A percentile compares a stretch with the other conserved stretches of the same genome.
Evolutionary conservation across 495 filamentous ascomycete species (phyloP).

Genomic region (Annulohypoxylon bovei): DNA sequence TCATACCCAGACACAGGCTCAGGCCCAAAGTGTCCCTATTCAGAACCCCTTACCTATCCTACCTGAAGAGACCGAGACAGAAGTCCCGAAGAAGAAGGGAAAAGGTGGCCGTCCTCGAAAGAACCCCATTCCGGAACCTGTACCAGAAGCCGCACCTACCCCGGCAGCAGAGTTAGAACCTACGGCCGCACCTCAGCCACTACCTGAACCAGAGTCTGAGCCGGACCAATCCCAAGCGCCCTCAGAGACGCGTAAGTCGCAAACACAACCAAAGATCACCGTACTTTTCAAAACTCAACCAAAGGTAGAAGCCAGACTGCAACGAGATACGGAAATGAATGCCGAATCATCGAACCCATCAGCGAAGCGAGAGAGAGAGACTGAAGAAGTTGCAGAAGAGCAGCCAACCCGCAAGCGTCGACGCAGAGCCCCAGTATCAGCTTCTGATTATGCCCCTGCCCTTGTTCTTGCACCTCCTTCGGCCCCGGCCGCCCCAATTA

Average conservation of each 20-base stretch:
- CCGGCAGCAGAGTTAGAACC: neutral
- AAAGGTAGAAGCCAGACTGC: neutral
- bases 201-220: neutral
- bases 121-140: constrained; percentile 24
- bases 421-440: constrained; percentile 15
- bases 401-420: constrained; percentile 24
- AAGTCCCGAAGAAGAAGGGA: constrained; percentile 41
- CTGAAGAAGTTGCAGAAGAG: constrained; percentile 18
- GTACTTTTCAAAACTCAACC: neutral
- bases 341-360: constrained; percentile 11
- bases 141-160: constrained; percentile 13
- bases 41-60: neutral
- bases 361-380: constrained; percentile 39
- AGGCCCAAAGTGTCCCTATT: neutral
- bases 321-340: neutral
- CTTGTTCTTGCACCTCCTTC: neutral
- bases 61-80: constrained; percentile 4
- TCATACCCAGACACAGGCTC: neutral
- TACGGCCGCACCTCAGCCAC: neutral
- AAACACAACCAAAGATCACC: neutral
- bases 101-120: constrained; percentile 47
- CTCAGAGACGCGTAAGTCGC: constrained; percentile 4
- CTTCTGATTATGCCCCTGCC: neutral
- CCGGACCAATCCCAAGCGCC: neutral
- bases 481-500: neutral